Base-by-base conservation (phyloP, 768 basidiomycete genomes). In the Lactarius evosmus region DNA sequence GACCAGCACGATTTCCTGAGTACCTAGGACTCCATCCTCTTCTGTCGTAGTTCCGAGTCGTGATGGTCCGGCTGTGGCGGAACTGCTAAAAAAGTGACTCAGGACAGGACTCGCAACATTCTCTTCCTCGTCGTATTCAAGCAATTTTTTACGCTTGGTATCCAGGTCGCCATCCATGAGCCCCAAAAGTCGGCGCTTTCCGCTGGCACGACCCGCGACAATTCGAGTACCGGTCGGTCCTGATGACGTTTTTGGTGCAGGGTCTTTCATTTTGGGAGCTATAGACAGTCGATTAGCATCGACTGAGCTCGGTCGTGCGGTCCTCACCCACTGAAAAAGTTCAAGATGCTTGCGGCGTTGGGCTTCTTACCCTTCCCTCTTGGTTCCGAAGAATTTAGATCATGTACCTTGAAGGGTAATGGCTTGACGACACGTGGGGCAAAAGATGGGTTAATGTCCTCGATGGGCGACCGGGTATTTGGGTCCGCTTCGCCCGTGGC, bases 401-500 rank as follows among this genome's bases (percentile, higher is more conserved):
- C 66, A 38, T 61, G 58, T 46, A 44, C 25, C 32, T 25, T 53
- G 25, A 76, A 70, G 30, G 77, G 75, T 59, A 75, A 72, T 60
- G 78, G 70, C 71, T 82, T 86, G 65, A 81, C 74, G 4, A 75
- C 72, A 74, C 81, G 75, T 59, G 91, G 89, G 50, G 76, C 70
- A 72, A 82, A 91, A 9, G 71, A 70, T 16, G 89, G 86, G 70
- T 91, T 86, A 74, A 93, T 92, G 71, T 97, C 95, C 32, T 79
- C 74, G 80, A 96, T 92, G 2, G 86, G 83, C 52, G 82, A 69
- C 44, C 82, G 79, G 32, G 85, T 85, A 30, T 85, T 78, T 7
- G 94, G 94, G 73, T 91, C 85, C 38, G 83, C 75, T 54, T 89
- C 80, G 6, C 93, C 93, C 22, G 75, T 67, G 0, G 90, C 91